A percentile compares a stretch with the other conserved stretches of the same genome.
Evolutionary conservation across 2,329 filamentous ascomycete genomes (phyloP).

Genomic region (Scytalidium sp.): DNA sequence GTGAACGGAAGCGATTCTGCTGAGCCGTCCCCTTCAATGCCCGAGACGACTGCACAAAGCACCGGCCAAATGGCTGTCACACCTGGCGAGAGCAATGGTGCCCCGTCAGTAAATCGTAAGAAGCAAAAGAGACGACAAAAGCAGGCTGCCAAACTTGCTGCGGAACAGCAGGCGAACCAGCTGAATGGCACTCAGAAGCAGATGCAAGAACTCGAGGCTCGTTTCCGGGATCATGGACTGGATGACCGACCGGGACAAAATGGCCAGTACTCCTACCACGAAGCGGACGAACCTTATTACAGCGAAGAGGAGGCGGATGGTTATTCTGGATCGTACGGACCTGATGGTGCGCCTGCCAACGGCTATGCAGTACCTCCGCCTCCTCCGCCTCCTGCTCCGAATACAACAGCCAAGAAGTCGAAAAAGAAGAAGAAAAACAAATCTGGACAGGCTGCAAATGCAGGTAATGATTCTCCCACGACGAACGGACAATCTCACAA

Average conservation of each 20-base stretch:
- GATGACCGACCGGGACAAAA: slow-evolving; percentile 25
- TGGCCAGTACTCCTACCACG: slow-evolving; percentile 39
- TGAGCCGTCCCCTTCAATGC: slow-evolving; percentile 46
- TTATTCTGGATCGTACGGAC: slow-evolving; percentile 29
- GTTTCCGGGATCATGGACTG: slow-evolving; percentile 23
- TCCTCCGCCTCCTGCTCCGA: slow-evolving; percentile 15
- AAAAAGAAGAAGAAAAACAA: slow-evolving; percentile 38
- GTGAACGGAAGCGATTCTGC: slow-evolving; percentile 46
- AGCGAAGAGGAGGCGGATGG: slow-evolving; percentile 49
- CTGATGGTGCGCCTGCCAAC: slow-evolving; percentile 26
- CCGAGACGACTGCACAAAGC: slow-evolving; percentile 25
- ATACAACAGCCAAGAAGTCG: slow-evolving; percentile 26
- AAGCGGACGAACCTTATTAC: slow-evolving; percentile 52
- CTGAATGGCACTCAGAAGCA: slow-evolving; percentile 20
- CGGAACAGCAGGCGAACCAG: slow-evolving; percentile 20
- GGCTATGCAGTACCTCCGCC: slow-evolving; percentile 23
- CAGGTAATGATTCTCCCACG: slow-evolving; percentile 1
- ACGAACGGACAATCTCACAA: slow-evolving; percentile 25
- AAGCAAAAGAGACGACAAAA: slow-evolving; percentile 94
- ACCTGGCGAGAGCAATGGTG: slow-evolving; percentile 23
- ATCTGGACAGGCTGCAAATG: slow-evolving; percentile 8
- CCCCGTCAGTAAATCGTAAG: slow-evolving; percentile 74
- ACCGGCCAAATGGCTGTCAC: slow-evolving; percentile 24
- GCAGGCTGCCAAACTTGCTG: slow-evolving; percentile 36
- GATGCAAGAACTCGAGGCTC: slow-evolving; percentile 24